A percentile compares a stretch with the other conserved stretches of the same genome.
Evolutionary conservation across 108 stramenopile species (phyloP).

Genomic region (Nannochloropsis granulata): DNA sequence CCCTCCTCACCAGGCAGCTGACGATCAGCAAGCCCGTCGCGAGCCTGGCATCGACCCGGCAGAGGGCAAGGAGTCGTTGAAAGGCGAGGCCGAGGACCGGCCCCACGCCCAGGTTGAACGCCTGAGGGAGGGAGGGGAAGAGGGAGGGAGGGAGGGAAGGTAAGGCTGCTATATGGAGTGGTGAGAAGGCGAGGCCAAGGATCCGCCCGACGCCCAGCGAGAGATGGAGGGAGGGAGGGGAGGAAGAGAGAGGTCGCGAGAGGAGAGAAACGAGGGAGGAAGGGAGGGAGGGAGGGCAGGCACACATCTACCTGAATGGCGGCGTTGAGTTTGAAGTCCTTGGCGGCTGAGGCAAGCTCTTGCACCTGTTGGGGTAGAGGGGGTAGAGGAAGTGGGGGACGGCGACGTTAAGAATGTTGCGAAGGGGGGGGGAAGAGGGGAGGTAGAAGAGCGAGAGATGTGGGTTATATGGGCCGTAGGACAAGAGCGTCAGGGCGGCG

Average conservation of each 20-base stretch:
- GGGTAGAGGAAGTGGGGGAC: background rate
- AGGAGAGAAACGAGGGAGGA: background rate
- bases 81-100: background rate
- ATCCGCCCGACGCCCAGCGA: too few species aligned
- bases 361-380: background rate
- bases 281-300: background rate
- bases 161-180: too few species aligned
- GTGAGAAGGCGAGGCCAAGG: too few species aligned
- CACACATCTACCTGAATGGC: background rate
- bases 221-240: background rate
- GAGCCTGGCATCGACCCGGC: background rate
- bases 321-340: background rate
- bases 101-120: background rate
- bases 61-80: background rate
- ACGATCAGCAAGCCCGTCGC: background rate
- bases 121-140: background rate
- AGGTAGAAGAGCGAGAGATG: background rate
- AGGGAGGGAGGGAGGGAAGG: background rate
- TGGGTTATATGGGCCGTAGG: too few species aligned
- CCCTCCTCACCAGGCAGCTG: background rate
- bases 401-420: background rate
- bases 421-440: background rate
- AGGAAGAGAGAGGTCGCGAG: background rate
- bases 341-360: background rate
- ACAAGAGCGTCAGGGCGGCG: too few species aligned